Evolutionary conservation across 345 rosid genomes (phyloP).

Genomic region (Noccaea bulbosa): DNA sequence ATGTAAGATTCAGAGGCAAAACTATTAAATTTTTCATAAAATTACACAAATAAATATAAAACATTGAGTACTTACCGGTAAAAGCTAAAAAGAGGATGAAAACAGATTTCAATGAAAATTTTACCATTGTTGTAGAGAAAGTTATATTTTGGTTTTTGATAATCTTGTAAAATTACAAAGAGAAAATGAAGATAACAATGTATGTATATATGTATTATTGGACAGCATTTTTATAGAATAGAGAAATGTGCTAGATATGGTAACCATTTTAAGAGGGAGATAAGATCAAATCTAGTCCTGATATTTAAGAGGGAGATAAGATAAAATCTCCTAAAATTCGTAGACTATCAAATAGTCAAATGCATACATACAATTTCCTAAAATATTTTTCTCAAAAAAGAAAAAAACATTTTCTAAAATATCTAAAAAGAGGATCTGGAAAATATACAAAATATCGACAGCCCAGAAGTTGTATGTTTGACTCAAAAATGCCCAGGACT

Average conservation of each 20-base stretch:
- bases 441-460: no score
- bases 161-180: neutral
- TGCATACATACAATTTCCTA: no score
- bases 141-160: neutral
- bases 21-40: no score
- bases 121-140: neutral
- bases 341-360: no score
- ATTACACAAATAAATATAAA: neutral
- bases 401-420: no score
- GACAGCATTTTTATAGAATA: neutral
- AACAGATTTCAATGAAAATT: neutral
- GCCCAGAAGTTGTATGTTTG: no score
- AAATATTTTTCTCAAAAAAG: no score
- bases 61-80: neutral
- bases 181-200: neutral
- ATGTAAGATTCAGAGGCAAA: neutral
- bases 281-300: neutral
- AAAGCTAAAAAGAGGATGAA: constrained; percentile 21
- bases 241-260: neutral
- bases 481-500: no score
- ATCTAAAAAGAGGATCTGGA: no score
- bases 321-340: neutral
- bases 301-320: neutral
- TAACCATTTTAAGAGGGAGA: neutral
- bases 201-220: neutral